phyloP scores from a whole-genome alignment of 345 rosid genomes.

The Raphanus sativus region DNA sequence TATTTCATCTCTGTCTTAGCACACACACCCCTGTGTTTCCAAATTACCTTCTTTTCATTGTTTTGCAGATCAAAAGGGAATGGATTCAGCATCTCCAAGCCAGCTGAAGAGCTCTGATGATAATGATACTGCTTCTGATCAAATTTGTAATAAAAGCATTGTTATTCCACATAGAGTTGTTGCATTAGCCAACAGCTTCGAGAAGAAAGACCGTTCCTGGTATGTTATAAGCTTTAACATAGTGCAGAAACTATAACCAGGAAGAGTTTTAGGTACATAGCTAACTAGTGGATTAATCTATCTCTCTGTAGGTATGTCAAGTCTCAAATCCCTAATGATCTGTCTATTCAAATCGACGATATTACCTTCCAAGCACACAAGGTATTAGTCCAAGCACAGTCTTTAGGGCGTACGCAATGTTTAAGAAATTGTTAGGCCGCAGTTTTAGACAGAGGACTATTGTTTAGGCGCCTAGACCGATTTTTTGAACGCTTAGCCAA shows the following conservation, averaged over 20 bases:
- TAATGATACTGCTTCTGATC: constrained; percentile 31
- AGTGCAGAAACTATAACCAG: neutral
- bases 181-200: constrained; percentile 47
- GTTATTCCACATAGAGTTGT: constrained; percentile 47
- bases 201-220: constrained; percentile 64
- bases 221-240: constrained; percentile 23
- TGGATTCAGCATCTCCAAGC: constrained; percentile 33
- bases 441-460: no score
- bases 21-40: neutral
- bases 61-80: constrained; percentile 11
- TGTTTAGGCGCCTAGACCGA: no score
- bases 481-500: no score
- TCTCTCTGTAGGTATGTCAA: constrained; percentile 57
- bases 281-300: neutral
- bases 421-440: no score
- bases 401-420: no score
- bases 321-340: constrained; percentile 67
- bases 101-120: constrained; percentile 40
- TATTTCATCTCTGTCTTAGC: constrained; percentile 8
- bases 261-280: neutral
- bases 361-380: constrained; percentile 69
- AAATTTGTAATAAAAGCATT: constrained; percentile 46
- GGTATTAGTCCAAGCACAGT: constrained; percentile 35
- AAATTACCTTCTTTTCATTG: neutral
- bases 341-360: constrained; percentile 61